A percentile compares a stretch with the other conserved stretches of the same genome.
Evolutionary conservation across 202 grass and related monocot species (phyloP).

Genomic region (Saccharum hybrid): DNA sequence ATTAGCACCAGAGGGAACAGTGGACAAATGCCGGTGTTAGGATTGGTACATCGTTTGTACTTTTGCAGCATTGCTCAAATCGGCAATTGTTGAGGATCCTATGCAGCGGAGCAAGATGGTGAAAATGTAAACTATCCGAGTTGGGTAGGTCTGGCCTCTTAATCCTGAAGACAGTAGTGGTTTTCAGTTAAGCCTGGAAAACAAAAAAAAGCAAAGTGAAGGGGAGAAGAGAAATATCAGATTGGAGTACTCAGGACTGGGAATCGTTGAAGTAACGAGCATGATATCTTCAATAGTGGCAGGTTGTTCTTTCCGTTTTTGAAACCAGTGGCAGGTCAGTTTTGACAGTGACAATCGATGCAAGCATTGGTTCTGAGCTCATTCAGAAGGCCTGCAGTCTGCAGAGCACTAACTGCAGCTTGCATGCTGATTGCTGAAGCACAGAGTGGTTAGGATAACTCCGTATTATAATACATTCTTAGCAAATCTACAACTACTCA

Average conservation of each 20-base stretch:
- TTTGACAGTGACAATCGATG: slow-evolving; percentile 41
- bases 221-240: background rate
- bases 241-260: background rate
- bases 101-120: background rate
- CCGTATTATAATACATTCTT: slow-evolving; percentile 43
- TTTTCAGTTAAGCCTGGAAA: background rate
- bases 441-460: slow-evolving; percentile 50
- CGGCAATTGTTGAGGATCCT: background rate
- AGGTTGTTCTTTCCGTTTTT: slow-evolving; percentile 20
- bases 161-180: background rate
- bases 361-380: slow-evolving; percentile 23
- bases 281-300: slow-evolving; percentile 34
- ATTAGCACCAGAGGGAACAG: background rate
- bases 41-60: background rate
- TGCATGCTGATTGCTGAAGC: slow-evolving; percentile 5
- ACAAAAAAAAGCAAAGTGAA: background rate
- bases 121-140: slow-evolving; percentile 6
- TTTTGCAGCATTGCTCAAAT: slow-evolving; percentile 17
- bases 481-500: slow-evolving; percentile 45
- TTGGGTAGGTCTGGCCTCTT: background rate
- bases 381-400: background rate
- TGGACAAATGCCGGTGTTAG: background rate
- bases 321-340: slow-evolving; percentile 42
- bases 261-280: slow-evolving; percentile 31
- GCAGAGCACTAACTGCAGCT: background rate